phyloP scores from a whole-genome alignment of 208 protist genomes.

The Acanthamoeba divionensis region DNA sequence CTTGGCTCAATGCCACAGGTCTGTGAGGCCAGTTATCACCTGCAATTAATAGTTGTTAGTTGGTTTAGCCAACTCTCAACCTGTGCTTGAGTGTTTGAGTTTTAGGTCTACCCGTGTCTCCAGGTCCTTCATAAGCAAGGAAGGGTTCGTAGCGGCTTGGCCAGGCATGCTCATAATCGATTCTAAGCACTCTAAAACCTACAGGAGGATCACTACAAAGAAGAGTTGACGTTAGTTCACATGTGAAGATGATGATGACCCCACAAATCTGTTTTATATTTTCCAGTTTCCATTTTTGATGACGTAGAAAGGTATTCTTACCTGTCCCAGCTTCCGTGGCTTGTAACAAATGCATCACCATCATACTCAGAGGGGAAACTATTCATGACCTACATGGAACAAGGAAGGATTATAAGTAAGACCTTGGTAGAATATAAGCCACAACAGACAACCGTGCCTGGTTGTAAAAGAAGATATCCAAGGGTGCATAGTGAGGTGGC shows the following conservation, averaged over 20 bases:
- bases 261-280: too few species aligned
- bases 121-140: background rate
- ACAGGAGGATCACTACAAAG: background rate
- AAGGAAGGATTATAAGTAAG: too few species aligned
- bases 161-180: background rate
- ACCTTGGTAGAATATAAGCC: background rate
- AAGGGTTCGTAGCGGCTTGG: background rate
- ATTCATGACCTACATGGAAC: too few species aligned
- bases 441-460: background rate
- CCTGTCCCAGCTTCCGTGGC: constrained; percentile 28
- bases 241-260: too few species aligned
- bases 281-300: too few species aligned
- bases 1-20: background rate
- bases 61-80: background rate
- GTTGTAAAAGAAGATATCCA: constrained; percentile 42
- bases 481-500: constrained; percentile 20
- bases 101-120: background rate
- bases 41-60: background rate
- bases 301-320: background rate
- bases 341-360: constrained; percentile 5
- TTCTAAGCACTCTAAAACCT: background rate
- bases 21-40: constrained; percentile 20
- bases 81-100: background rate
- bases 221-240: too few species aligned
- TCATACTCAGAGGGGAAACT: background rate